Evolutionary conservation across 306 rosid genomes (phyloP), one percentile per base, ranked within the genome.

Genomic region (Malus fusca): DNA sequence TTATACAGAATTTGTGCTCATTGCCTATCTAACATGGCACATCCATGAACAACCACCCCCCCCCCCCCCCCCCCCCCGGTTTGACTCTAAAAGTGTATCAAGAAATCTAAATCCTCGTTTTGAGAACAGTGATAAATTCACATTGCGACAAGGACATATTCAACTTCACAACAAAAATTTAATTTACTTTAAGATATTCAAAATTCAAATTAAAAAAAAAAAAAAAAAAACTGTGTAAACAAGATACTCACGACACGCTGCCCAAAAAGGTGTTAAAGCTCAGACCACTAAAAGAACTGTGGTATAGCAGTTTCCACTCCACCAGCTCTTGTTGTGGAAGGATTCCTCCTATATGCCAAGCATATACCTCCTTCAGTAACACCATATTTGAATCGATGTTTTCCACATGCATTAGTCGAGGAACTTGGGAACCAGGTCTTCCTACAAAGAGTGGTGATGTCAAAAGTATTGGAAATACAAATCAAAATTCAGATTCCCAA

Each of bases 331-430:
- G 95, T 67, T 77, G 96, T 25, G 97, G 66, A 78, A 92, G 96
- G 68, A 91, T 90, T 73, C 98, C 98, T 84, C 97, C 96, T 68
- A 95, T 88, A 78, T 88, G 98, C 97, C 98, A 92, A 76, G 97
- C 96, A 79, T 85, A 88, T 71, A 89, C 90, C 91, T 90, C 86
- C 79, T 88, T 95, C 75, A 92, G 73, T 68, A 90, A 77, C n/a
- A 90, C 40, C 76, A 79, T 51, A 71, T 75, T 82, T 40, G 96
- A 71, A 78, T 90, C 88, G 53, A 88, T 60, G 75, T 65, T 77
- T 58, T 87, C 91, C 11, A 67, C 44, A 52, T 83, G 80, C 81
- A 86, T 69, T 40, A 95, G 78, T 58, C 62, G 85, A 67, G 98
- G 98, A 85, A 90, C 86, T 67, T 86, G 90, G 74, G 81, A 86